Evolutionary conservation across 441 rosid species (phyloP).

Genomic region (Erodium trifolium): DNA sequence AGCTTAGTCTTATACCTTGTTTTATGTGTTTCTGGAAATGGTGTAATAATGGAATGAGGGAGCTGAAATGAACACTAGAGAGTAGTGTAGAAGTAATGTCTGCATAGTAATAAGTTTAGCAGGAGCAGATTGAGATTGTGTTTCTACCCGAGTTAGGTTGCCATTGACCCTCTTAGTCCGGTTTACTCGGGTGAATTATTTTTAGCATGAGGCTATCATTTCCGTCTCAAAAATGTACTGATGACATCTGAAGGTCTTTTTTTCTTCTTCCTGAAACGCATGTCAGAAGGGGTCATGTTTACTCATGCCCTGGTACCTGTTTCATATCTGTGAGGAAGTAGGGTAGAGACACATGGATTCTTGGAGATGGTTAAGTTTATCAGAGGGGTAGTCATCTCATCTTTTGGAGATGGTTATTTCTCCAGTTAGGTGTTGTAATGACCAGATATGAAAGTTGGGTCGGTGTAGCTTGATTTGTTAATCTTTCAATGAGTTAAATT

Average conservation of each 20-base stretch:
- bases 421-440: neutral
- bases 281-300: neutral
- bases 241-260: neutral
- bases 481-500: neutral
- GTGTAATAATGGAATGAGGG: neutral
- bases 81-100: neutral
- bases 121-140: neutral
- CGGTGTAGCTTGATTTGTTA: neutral
- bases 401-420: neutral
- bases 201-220: neutral
- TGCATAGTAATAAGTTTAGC: neutral
- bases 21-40: neutral
- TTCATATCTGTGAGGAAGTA: neutral
- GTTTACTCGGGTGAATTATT: no score
- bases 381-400: neutral
- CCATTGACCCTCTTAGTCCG: neutral
- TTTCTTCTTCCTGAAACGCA: no score
- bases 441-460: neutral
- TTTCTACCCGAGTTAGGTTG: neutral
- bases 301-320: neutral
- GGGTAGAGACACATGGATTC: neutral
- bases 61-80: neutral
- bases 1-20: neutral
- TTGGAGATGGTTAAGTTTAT: no score
- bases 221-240: neutral